These are phyloP conservation scores for Arctium lappa DNA, from an alignment of 129 eudicot species.

Conservation along the genomic window DNA sequence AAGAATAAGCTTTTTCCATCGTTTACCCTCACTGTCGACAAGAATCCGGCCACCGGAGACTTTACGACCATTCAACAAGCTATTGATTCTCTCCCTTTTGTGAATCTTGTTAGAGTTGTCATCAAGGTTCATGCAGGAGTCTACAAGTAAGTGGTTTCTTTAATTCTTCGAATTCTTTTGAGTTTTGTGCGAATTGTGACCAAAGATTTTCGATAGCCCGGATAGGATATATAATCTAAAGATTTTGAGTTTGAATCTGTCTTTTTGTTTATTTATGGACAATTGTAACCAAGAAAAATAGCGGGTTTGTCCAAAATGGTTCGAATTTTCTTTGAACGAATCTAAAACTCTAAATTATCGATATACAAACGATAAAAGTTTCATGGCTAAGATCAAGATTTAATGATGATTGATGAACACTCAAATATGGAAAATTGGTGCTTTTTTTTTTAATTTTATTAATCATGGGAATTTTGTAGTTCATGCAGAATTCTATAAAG, in stretches of 20 bases:
- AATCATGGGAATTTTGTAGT: constrained; percentile 24
- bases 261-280: not conserved
- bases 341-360: not conserved
- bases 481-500: constrained; percentile 29
- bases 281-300: constrained; percentile 1
- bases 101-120: constrained; percentile 72
- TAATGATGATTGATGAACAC: constrained; percentile 1
- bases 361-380: not conserved
- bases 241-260: constrained; percentile 21
- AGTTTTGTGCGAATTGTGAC: constrained; percentile 16
- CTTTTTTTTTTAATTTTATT: not conserved
- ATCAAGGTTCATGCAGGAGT: constrained; percentile 88
- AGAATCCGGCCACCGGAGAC: constrained; percentile 71
- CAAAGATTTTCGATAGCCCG: not conserved
- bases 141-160: constrained; percentile 61
- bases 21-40: constrained; percentile 62
- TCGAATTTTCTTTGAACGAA: not conserved
- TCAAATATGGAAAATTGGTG: not conserved
- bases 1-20: constrained; percentile 82
- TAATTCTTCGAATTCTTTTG: not conserved
- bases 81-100: constrained; percentile 79
- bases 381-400: not conserved
- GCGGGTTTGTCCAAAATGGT: not conserved
- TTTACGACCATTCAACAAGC: constrained; percentile 86
- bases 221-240: constrained; percentile 10